Conservation (phyloP, 306 rosid genomes). For the Mimosa bimucronata region DNA sequence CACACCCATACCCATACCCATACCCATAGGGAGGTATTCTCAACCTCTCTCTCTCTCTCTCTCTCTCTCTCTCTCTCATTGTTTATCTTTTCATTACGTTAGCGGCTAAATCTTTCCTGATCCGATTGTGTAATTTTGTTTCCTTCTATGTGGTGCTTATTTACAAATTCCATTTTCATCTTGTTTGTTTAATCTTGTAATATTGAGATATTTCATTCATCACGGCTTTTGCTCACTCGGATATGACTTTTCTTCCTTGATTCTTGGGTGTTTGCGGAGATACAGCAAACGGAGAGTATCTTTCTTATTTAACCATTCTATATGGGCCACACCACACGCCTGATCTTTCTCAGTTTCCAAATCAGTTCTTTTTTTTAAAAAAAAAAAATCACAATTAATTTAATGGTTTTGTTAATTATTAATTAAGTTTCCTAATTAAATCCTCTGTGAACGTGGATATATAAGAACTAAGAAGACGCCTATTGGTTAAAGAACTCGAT, state of each 20-base stretch:
- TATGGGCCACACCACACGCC: not conserved
- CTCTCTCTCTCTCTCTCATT: not conserved
- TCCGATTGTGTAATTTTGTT: not conserved
- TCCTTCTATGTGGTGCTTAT: conserved; percentile 16
- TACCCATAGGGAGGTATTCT: conserved; percentile 67
- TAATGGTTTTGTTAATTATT: too few species aligned
- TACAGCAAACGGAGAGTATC: not conserved
- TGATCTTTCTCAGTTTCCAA: conserved; percentile 23
- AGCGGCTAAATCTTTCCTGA: not conserved
- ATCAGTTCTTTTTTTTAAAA: not conserved
- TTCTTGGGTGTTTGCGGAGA: conserved; percentile 12
- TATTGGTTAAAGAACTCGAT: not conserved
- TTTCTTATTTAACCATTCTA: not conserved
- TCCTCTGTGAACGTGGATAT: not conserved
- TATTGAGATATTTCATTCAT: conserved; percentile 19
- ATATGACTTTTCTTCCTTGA: not conserved
- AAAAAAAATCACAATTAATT: not conserved
- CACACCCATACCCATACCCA: conserved; percentile 55
- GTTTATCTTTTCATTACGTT: not conserved
- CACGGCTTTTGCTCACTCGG: not conserved
- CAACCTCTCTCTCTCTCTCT: not conserved
- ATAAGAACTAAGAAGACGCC: not conserved
- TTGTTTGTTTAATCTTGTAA: not conserved
- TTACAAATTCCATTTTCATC: conserved; percentile 11
- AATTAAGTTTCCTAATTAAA: not conserved